Conservation (phyloP, 2,329 filamentous ascomycete species). For the Sclerotiophoma versabilis region DNA sequence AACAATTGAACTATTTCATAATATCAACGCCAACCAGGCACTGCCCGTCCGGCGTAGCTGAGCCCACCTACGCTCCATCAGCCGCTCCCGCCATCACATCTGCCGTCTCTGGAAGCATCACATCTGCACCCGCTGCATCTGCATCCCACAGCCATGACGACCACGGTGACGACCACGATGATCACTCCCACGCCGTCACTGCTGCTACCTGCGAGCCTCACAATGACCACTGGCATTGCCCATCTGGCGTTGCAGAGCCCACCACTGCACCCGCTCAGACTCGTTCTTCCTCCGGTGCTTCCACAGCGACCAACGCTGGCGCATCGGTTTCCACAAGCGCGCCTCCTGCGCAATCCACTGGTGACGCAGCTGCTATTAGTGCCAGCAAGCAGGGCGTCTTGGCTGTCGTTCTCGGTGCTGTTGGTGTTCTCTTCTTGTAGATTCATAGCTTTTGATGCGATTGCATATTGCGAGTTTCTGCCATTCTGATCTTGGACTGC, state of each 20-base stretch:
- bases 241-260: slow-evolving; percentile 35
- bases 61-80: slow-evolving; percentile 22
- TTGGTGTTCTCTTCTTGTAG: slow-evolving; percentile 22
- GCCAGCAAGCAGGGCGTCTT: slow-evolving; percentile 3
- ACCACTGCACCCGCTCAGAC: slow-evolving; percentile 26
- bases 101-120: slow-evolving; percentile 4
- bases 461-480: neutral
- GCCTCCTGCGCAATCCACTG: slow-evolving; percentile 10
- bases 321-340: slow-evolving; percentile 13
- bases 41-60: slow-evolving; percentile 26
- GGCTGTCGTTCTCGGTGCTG: slow-evolving; percentile 11
- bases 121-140: slow-evolving; percentile 12
- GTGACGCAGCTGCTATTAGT: slow-evolving; percentile 8
- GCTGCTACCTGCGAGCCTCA: slow-evolving; percentile 38
- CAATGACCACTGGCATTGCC: slow-evolving; percentile 39
- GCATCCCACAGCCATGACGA: slow-evolving; percentile 25
- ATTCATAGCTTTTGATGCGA: neutral
- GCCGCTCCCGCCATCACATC: slow-evolving; percentile 11
- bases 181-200: slow-evolving; percentile 34
- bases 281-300: slow-evolving; percentile 3
- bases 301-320: slow-evolving; percentile 6
- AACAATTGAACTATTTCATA: accelerated
- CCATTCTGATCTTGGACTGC: neutral
- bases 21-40: slow-evolving; percentile 20
- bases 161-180: slow-evolving; percentile 26